These are phyloP conservation scores for Ustilago sp. DNA, from an alignment of 1,284 basidiomycete genomes.

Conservation along the genomic window DNA sequence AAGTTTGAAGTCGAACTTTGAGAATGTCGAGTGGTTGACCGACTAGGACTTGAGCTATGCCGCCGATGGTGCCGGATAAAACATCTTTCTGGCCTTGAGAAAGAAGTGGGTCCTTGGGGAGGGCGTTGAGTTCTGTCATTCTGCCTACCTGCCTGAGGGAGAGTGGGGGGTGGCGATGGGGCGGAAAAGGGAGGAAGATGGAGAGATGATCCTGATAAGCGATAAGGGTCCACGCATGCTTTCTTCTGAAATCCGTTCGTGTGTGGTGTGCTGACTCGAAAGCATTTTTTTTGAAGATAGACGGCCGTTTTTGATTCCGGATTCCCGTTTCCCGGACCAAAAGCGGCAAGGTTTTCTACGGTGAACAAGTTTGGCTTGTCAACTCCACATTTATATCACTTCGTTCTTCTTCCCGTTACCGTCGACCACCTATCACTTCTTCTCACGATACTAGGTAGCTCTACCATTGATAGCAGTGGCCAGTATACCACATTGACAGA, in stretches of 20 bases:
- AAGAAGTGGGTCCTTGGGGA: constrained; percentile 44
- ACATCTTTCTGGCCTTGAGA: constrained; percentile 55
- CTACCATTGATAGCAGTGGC: no score
- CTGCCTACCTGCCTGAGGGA: neutral
- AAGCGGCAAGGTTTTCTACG: neutral
- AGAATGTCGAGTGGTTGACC: constrained; percentile 97
- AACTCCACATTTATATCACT: neutral
- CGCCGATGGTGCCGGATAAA: constrained; percentile 75
- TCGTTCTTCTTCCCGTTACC: neutral
- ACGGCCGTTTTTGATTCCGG: neutral
- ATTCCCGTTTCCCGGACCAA: neutral
- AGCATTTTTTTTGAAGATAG: neutral
- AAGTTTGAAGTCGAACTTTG: constrained; percentile 94
- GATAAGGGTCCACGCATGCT: constrained; percentile 6
- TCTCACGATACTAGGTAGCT: neutral
- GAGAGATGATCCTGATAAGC: neutral
- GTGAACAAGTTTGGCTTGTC: neutral
- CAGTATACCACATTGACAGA: no score
- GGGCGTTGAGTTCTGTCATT: constrained; percentile 41
- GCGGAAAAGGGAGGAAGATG: neutral
- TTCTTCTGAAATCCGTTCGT: neutral
- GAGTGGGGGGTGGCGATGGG: neutral
- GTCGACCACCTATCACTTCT: neutral
- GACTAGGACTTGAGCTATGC: constrained; percentile 89
- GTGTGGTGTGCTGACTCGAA: neutral